Conservation (phyloP, 331 rosid genomes). For the Phaseolus coccineus region DNA sequence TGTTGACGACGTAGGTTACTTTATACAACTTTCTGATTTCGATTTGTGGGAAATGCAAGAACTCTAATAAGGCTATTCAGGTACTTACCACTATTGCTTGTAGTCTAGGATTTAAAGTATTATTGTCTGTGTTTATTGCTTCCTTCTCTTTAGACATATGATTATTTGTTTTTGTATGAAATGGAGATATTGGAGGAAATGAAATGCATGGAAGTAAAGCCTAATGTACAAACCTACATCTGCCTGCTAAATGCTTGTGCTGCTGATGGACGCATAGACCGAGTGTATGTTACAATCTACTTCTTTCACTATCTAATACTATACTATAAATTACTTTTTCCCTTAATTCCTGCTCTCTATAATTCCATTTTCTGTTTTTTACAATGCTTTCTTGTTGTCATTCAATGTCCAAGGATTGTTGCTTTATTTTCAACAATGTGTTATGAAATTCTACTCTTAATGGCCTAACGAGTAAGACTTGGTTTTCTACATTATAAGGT, state of each 20-base stretch:
- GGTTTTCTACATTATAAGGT: not conserved
- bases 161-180: slow-evolving; percentile 30
- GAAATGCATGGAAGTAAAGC: slow-evolving; percentile 80
- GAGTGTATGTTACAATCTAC: slow-evolving; percentile 68
- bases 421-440: slow-evolving; percentile 11
- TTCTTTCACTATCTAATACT: slow-evolving; percentile 30
- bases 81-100: slow-evolving; percentile 47
- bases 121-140: slow-evolving; percentile 17
- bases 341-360: not conserved
- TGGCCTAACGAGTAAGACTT: slow-evolving; percentile 3
- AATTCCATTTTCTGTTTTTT: not conserved
- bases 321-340: not conserved
- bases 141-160: slow-evolving; percentile 1
- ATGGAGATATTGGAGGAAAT: slow-evolving; percentile 89
- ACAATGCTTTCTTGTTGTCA: slow-evolving; percentile 8
- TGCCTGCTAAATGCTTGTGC: slow-evolving; percentile 94
- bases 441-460: slow-evolving; percentile 17
- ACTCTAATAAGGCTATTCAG: slow-evolving; percentile 84
- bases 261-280: slow-evolving; percentile 78
- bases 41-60: slow-evolving; percentile 82
- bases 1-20: slow-evolving; percentile 63
- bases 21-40: slow-evolving; percentile 79
- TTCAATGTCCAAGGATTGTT: not conserved
- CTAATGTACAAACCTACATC: slow-evolving; percentile 78
- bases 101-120: slow-evolving; percentile 4